Conservation (phyloP, 805 yeast genomes). For the Ogataea henricii region DNA sequence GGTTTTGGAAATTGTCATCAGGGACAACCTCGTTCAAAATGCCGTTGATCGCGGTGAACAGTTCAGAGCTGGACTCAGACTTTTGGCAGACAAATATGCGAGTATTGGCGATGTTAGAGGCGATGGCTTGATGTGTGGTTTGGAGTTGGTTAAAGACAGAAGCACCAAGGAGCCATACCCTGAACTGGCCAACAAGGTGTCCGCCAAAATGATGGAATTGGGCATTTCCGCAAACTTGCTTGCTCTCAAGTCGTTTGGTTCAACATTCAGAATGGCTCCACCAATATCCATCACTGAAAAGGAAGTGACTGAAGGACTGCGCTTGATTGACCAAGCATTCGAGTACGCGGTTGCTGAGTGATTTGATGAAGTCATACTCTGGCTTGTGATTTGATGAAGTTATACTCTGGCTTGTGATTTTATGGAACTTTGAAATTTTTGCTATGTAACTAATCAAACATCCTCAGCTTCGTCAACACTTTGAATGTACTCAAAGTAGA, state of each 20-base stretch:
- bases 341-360: background rate
- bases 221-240: constrained; percentile 33
- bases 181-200: constrained; percentile 26
- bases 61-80: constrained; percentile 26
- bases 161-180: constrained; percentile 46
- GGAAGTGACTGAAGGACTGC: constrained; percentile 24
- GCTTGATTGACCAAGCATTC: constrained; percentile 21
- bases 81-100: constrained; percentile 27
- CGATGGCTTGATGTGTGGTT: constrained; percentile 52
- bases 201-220: constrained; percentile 28
- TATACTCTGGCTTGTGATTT: background rate
- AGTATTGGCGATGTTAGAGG: constrained; percentile 52
- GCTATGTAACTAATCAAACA: constrained; percentile 1
- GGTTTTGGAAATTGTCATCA: constrained; percentile 32
- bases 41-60: constrained; percentile 31
- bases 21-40: constrained; percentile 30
- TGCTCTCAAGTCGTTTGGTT: constrained; percentile 22
- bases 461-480: constrained; percentile 19
- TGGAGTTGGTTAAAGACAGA: constrained; percentile 49
- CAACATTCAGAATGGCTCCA: constrained; percentile 27
- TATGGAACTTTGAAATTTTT: background rate
- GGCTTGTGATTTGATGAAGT: background rate
- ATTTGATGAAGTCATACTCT: background rate
- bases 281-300: constrained; percentile 29
- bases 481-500: constrained; percentile 50